A percentile compares a stretch with the other conserved stretches of the same genome.
Evolutionary conservation across 441 rosid species (phyloP).

Genomic region (Adansonia madagascariensis): DNA sequence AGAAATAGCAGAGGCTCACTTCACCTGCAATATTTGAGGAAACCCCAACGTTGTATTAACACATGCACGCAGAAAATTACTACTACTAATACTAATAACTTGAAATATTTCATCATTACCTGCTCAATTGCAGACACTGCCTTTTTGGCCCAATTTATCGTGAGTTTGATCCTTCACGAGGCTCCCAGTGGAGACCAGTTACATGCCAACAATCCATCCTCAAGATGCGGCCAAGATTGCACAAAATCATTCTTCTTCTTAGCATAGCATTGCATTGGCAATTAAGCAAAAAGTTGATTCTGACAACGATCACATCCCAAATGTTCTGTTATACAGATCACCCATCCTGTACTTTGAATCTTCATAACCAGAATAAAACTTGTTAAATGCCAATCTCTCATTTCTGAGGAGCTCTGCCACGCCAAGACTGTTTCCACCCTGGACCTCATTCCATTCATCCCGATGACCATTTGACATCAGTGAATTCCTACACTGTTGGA

Average conservation of each 20-base stretch:
- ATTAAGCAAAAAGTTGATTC: conserved; percentile 29
- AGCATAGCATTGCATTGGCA: conserved; percentile 27
- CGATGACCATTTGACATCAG: conserved; percentile 71
- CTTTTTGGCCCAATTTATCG: conserved; percentile 24
- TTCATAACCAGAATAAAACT: conserved; percentile 64
- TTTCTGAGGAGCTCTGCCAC: conserved; percentile 75
- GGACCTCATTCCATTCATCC: conserved; percentile 81
- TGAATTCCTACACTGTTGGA: conserved; percentile 68
- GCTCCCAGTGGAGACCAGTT: conserved; percentile 40
- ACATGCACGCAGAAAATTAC: not conserved
- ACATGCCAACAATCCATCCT: conserved; percentile 35
- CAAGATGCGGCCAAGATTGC: conserved; percentile 25
- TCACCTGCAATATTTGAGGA: conserved; percentile 31
- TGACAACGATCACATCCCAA: conserved; percentile 62
- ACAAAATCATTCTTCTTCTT: conserved; percentile 10
- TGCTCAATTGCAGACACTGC: conserved; percentile 40
- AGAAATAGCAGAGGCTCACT: not conserved
- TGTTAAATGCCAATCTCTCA: conserved; percentile 73
- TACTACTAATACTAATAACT: not conserved
- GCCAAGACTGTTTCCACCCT: conserved; percentile 55
- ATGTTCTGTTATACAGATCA: conserved; percentile 74
- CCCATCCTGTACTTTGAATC: conserved; percentile 73
- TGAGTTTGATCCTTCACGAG: conserved; percentile 47
- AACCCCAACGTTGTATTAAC: too few species aligned
- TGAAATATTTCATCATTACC: conserved; percentile 31